Conservation (phyloP, 1,284 basidiomycete species). For the Ustilago nuda region DNA sequence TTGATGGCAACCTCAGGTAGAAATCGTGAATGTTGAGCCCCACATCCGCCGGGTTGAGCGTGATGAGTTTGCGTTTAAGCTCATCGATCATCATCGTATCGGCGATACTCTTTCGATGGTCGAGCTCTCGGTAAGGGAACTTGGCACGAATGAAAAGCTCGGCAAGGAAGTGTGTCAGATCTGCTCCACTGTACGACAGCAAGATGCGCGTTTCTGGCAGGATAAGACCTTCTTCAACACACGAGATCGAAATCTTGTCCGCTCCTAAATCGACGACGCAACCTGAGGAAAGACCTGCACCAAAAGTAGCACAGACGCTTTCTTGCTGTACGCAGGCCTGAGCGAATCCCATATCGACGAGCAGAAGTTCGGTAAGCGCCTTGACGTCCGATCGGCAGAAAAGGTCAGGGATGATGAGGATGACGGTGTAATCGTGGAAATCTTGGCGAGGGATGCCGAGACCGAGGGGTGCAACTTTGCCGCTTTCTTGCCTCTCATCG, state of each 20-base stretch:
- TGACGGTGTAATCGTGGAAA: constrained; percentile 76
- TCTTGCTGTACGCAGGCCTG: constrained; percentile 66
- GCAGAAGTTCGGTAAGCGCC: constrained; percentile 80
- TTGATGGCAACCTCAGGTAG: constrained; percentile 76
- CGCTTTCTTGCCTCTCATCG: constrained; percentile 42
- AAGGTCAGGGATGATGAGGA: constrained; percentile 92
- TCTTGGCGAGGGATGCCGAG: constrained; percentile 58
- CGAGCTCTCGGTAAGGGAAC: constrained; percentile 87
- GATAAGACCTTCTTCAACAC: constrained; percentile 94
- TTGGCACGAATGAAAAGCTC: constrained; percentile 82
- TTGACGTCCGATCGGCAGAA: constrained; percentile 86
- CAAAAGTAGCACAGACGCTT: constrained; percentile 93
- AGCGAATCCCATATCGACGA: constrained; percentile 78
- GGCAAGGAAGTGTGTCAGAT: constrained; percentile 88
- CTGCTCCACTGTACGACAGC: constrained; percentile 89
- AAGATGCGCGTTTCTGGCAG: constrained; percentile 87
- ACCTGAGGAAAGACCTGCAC: constrained; percentile 91
- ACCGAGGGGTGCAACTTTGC: constrained; percentile 40
- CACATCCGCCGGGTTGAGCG: constrained; percentile 65
- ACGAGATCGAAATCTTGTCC: constrained; percentile 84
- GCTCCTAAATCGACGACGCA: constrained; percentile 97
- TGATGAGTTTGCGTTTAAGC: constrained; percentile 64
- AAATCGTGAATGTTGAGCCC: constrained; percentile 79
- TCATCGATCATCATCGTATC: constrained; percentile 61
- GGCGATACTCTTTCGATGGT: constrained; percentile 69